A percentile compares a stretch with the other conserved stretches of the same genome.
Evolutionary conservation across 495 filamentous ascomycete species (phyloP).

Genomic region (Bacidia gigantensis): DNA sequence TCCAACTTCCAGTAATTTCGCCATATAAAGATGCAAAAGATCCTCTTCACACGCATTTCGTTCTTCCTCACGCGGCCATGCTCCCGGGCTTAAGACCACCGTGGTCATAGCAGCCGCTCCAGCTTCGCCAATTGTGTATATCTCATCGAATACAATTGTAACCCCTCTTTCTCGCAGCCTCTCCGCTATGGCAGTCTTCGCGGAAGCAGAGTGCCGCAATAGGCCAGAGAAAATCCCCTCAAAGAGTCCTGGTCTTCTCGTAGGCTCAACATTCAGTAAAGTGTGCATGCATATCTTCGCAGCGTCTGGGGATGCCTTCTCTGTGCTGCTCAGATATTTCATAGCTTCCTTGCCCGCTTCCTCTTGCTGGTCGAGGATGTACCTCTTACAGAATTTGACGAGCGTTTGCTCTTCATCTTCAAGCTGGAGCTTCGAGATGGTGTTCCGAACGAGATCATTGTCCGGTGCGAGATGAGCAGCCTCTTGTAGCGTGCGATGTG

Average conservation of each 20-base stretch:
- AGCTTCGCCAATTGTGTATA: constrained; percentile 48
- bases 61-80: constrained; percentile 41
- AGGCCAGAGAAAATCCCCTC: constrained; percentile 49
- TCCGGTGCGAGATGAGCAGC: constrained; percentile 47
- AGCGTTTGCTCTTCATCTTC: constrained; percentile 36
- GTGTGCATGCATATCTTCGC: constrained; percentile 41
- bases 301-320: constrained; percentile 37
- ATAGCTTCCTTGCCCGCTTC: constrained; percentile 43
- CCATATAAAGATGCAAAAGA: constrained; percentile 52
- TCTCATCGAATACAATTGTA: constrained; percentile 39
- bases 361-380: constrained; percentile 36
- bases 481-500: constrained; percentile 45
- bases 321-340: constrained; percentile 37
- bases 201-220: constrained; percentile 39
- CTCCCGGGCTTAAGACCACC: constrained; percentile 39
- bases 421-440: constrained; percentile 36
- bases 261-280: constrained; percentile 32
- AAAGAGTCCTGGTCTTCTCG: constrained; percentile 29
- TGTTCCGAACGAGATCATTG: constrained; percentile 37
- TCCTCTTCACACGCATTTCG: constrained; percentile 41
- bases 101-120: constrained; percentile 43
- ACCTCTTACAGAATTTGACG: constrained; percentile 40
- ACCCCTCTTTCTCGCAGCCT: constrained; percentile 36
- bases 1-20: constrained; percentile 48
- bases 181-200: constrained; percentile 40